Base-by-base conservation (phyloP, 768 basidiomycete species). In the Guyanaporus albipodus region DNA sequence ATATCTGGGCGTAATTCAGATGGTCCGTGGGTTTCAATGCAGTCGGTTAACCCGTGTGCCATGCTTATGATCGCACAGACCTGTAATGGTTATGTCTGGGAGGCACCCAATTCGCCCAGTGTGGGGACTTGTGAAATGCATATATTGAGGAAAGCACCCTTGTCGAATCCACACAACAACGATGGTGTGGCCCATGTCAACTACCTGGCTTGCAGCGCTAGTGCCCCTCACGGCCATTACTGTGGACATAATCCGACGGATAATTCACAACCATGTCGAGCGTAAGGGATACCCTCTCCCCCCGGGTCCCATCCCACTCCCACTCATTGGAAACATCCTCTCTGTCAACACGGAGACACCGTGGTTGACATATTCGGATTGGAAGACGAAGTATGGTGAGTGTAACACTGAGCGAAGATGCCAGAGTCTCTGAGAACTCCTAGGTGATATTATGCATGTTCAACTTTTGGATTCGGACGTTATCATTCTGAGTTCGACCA, bases 301-400 rank as follows among this genome's bases (percentile, higher is more conserved):
- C 19, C 53, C 60, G 36, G 59, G 59, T 33, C 59, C 56, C 9
- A 53, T 42, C 12, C 39, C 49, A 8, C 29, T 62, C 7, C 60
- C 57, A 15, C 22, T 62, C 14, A 6, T 61, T 17, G 60, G 57
- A 26, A 61, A 47, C 24, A 42, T 10, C 1, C 42, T 62, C n/a
- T 55, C 54, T 7, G 15, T 61, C 6, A 27, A 53, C n/a, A 15
- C n/a, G 0, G 36, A 44, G 4, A 53, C 52, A 22, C 60, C 57
- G 19, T 54, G 44, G 24, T 46, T 6, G 15, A 52, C 54, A 5
- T 62, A 62, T 29, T 50, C 49, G 2, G 38, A 52, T 38, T 61
- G 57, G 54, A 45, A 15, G n/a, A 42, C 4, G 2, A 47, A 27
- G 26, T 54, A 60, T 34, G 60, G 60, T 63, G 21, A 40, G 55